phyloP scores from a whole-genome alignment of 495 filamentous ascomycete genomes.

The Aspergillus egyptiacus region DNA sequence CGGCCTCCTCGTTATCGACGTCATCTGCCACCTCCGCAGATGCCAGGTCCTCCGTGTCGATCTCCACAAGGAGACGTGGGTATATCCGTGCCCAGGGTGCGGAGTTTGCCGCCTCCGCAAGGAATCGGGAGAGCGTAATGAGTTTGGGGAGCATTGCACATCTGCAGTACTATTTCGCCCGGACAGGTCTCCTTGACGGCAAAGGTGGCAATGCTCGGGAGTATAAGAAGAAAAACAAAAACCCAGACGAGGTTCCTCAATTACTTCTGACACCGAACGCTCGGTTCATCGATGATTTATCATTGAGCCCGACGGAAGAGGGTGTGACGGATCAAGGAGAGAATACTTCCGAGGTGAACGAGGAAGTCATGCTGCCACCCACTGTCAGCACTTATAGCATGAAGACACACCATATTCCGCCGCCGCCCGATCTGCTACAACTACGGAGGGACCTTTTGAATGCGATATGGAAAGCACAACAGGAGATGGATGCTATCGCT shows the following conservation, averaged over 20 bases:
- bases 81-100: slow-evolving; percentile 89
- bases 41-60: slow-evolving; percentile 50
- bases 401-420: slow-evolving; percentile 77
- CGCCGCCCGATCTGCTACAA: slow-evolving; percentile 73
- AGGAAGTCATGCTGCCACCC: slow-evolving; percentile 78
- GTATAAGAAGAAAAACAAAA: slow-evolving; percentile 53
- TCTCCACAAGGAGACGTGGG: slow-evolving; percentile 60
- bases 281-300: slow-evolving; percentile 37
- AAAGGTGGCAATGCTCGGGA: slow-evolving; percentile 82
- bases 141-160: slow-evolving; percentile 95
- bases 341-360: slow-evolving; percentile 48
- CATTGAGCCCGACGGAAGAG: slow-evolving; percentile 54
- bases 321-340: slow-evolving; percentile 40
- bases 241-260: slow-evolving; percentile 31
- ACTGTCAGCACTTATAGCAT: slow-evolving; percentile 95
- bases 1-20: slow-evolving; percentile 65
- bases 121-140: slow-evolving; percentile 86
- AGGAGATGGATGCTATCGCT: slow-evolving; percentile 51
- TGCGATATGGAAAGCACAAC: slow-evolving; percentile 63
- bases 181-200: slow-evolving; percentile 87
- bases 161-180: slow-evolving; percentile 95
- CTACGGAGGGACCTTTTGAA: slow-evolving; percentile 67
- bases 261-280: slow-evolving; percentile 41
- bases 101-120: slow-evolving; percentile 84
- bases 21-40: slow-evolving; percentile 53